Conservation (phyloP, 176 grass and related monocot species). For the Aegilops sharonensis region DNA sequence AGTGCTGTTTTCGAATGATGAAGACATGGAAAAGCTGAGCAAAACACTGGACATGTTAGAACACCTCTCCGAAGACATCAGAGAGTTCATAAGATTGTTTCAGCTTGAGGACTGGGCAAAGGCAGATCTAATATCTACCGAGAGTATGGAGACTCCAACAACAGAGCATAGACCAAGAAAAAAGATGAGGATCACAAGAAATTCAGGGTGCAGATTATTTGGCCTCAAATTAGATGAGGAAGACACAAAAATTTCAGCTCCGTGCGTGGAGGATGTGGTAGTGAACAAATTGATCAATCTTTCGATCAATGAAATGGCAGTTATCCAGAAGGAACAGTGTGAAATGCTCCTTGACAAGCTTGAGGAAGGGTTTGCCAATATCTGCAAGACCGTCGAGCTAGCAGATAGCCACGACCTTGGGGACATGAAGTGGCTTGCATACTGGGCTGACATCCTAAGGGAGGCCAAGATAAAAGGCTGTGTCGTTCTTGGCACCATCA, state of each 20-base stretch:
- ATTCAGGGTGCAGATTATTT: neutral
- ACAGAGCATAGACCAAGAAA: neutral
- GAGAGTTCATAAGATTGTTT: constrained; percentile 28
- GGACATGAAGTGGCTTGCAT: neutral
- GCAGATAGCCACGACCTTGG: neutral
- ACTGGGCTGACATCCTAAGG: neutral
- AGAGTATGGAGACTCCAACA: neutral
- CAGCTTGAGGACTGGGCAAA: neutral
- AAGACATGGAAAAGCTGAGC: neutral
- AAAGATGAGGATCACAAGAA: neutral
- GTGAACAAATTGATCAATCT: neutral
- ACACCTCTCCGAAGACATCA: neutral
- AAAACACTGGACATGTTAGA: neutral
- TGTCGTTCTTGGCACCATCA: neutral
- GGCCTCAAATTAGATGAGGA: neutral
- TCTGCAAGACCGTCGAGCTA: neutral
- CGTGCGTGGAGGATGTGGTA: neutral
- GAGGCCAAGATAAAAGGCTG: neutral
- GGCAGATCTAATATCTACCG: neutral
- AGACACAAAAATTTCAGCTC: neutral
- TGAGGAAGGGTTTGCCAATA: neutral
- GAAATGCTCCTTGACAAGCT: neutral
- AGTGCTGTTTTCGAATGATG: neutral
- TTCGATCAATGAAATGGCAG: neutral
- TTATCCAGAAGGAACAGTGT: neutral